Evolutionary conservation across 2,329 filamentous ascomycete genomes (phyloP).

Genomic region (Curvularia verruculosa): DNA sequence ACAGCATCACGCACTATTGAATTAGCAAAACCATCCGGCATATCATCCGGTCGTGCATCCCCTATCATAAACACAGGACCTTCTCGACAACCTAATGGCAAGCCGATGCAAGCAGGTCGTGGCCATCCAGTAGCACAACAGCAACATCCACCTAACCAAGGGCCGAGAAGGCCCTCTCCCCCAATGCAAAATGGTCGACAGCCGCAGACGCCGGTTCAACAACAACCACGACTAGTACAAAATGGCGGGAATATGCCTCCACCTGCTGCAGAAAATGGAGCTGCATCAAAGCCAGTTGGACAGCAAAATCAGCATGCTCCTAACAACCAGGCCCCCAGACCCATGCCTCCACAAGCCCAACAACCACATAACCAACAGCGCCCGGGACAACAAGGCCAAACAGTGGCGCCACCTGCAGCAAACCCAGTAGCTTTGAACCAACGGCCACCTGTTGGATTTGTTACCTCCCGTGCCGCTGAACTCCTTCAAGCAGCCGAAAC

Average conservation of each 20-base stretch:
- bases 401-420: constrained; percentile 14
- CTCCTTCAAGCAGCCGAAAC: constrained; percentile 46
- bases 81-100: constrained; percentile 28
- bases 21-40: constrained; percentile 23
- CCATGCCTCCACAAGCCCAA: constrained; percentile 35
- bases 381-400: constrained; percentile 19
- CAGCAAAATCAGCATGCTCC: constrained; percentile 24
- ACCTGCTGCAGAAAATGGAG: constrained; percentile 30
- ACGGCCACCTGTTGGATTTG: constrained; percentile 52
- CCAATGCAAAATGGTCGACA: constrained; percentile 37
- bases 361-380: constrained; percentile 25
- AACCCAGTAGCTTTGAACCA: constrained; percentile 28
- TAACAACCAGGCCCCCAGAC: constrained; percentile 32
- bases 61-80: constrained; percentile 28
- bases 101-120: constrained; percentile 32
- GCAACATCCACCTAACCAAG: constrained; percentile 33
- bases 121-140: constrained; percentile 33
- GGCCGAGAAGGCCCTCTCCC: constrained; percentile 23
- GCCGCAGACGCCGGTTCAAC: constrained; percentile 37
- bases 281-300: constrained; percentile 22
- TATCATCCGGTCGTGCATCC: constrained; percentile 28
- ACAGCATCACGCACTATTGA: constrained; percentile 20
- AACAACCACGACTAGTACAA: constrained; percentile 29
- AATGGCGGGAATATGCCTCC: constrained; percentile 31
- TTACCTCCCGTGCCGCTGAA: constrained; percentile 54